Conservation (phyloP, 1,139 yeast genomes). For the Hanseniaspora gamundiae region DNA sequence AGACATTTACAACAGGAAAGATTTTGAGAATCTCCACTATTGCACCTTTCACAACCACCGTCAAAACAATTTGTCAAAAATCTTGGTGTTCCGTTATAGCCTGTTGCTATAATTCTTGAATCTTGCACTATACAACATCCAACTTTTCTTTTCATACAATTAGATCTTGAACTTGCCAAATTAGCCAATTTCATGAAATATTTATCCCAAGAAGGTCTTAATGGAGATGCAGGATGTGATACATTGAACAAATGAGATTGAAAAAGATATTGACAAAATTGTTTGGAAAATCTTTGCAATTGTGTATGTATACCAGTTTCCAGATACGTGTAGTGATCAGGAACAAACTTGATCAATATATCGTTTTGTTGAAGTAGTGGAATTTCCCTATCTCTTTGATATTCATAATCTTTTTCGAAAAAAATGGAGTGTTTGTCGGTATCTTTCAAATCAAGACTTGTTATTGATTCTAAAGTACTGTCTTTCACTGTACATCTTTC, state of each 20-base stretch:
- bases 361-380: conserved; percentile 10
- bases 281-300: background rate
- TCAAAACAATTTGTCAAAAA: conserved; percentile 80
- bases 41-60: conserved; percentile 90
- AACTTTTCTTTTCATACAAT: conserved; percentile 94
- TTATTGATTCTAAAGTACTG: background rate
- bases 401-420: conserved; percentile 7
- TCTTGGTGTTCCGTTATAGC: conserved; percentile 94
- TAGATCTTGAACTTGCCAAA: conserved; percentile 81
- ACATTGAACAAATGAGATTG: conserved; percentile 2
- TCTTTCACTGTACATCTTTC: no score
- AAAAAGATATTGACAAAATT: background rate
- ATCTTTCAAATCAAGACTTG: conserved; percentile 8
- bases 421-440: conserved; percentile 11
- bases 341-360: conserved; percentile 11
- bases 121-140: conserved; percentile 91
- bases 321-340: conserved; percentile 3
- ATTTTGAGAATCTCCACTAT: conserved; percentile 52
- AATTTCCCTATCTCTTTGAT: conserved; percentile 9
- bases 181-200: conserved; percentile 91
- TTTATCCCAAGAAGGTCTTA: conserved; percentile 92
- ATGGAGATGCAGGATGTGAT: conserved; percentile 26
- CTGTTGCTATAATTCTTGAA: conserved; percentile 83
- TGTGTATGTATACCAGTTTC: background rate
- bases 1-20: conserved; percentile 80